Base-by-base conservation (phyloP, 2,329 filamentous ascomycete genomes). In the Cercospora zeae-maydis region DNA sequence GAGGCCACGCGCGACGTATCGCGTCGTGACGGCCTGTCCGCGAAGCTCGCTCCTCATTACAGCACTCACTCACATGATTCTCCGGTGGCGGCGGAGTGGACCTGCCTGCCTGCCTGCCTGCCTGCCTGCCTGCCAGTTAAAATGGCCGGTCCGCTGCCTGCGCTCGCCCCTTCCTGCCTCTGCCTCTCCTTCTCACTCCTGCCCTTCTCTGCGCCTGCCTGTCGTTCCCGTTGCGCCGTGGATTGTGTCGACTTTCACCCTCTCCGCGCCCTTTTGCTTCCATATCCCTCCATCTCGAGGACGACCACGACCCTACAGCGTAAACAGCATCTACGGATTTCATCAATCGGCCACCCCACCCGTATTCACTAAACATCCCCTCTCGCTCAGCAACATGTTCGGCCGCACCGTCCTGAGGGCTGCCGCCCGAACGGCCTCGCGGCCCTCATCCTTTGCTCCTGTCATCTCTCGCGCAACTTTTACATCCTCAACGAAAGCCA, bases 391-490 rank as follows among this genome's bases (percentile, higher is more conserved):
- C 24, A 27, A 7, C 16, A 69, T 69, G 67, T 61, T 69, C 42
- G 63, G 64, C 56, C 67, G 67, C 51, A 66, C 57, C 33, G 61
- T 59, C 27, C 53, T 68, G 51, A 61, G 67, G 59, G 54, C 60
- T 33, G 64, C 62, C 53, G 59, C 55, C 58, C 64, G 62, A 31
- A 58, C 63, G 14, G 66, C 62, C 37, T 31, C 56, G 24, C 66
- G 66, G 11, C 59, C 67, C 31, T 55, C 54, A n/a, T 31, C 58
- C 27, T 64, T 67, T 39, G 47, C 60, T 49, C 64, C 66, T 47
- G 19, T 63, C 11, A 45, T 61, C 30, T 61, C 63, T 45, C 71
- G 69, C 30, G 69, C 71, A 10, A 59, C 65, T 11, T 73, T 73
- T 67, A 67, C 59, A 19, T 66, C 65, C 13, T 66, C 61, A 37